Evolutionary conservation across 441 rosid genomes (phyloP).

Genomic region (Erodium chrysanthum): DNA sequence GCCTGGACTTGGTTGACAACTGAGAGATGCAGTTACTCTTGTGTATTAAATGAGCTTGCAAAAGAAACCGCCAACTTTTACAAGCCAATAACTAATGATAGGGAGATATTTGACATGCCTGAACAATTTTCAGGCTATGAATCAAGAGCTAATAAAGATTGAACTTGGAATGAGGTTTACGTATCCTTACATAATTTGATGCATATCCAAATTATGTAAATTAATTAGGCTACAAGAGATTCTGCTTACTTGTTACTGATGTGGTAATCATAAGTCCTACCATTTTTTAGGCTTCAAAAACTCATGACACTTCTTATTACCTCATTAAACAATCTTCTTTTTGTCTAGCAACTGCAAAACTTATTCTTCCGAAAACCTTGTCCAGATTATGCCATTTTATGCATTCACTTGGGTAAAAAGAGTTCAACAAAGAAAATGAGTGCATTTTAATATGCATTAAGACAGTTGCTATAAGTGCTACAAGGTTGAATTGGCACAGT

Average conservation of each 20-base stretch:
- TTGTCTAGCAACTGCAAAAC: not conserved
- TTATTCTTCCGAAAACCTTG: not conserved
- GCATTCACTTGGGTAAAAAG: not conserved
- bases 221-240: not conserved
- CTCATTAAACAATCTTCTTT: not conserved
- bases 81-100: not conserved
- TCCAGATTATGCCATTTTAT: not conserved
- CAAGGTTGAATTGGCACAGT: not conserved
- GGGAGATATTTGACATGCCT: not conserved
- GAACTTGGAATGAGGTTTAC: not conserved
- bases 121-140: not conserved
- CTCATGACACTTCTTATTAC: not conserved
- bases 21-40: not conserved
- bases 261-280: not conserved
- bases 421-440: not conserved
- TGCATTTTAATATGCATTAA: not conserved
- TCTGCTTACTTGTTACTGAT: not conserved
- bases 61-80: not conserved
- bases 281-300: not conserved
- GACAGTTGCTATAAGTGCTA: not conserved
- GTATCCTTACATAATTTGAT: not conserved
- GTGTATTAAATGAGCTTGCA: not conserved
- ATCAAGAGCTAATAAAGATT: not conserved
- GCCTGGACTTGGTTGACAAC: not conserved
- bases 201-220: not conserved